phyloP scores from a whole-genome alignment of 192 early-diverging fungal genomes.

The Tieghemiomyces parasiticus region DNA sequence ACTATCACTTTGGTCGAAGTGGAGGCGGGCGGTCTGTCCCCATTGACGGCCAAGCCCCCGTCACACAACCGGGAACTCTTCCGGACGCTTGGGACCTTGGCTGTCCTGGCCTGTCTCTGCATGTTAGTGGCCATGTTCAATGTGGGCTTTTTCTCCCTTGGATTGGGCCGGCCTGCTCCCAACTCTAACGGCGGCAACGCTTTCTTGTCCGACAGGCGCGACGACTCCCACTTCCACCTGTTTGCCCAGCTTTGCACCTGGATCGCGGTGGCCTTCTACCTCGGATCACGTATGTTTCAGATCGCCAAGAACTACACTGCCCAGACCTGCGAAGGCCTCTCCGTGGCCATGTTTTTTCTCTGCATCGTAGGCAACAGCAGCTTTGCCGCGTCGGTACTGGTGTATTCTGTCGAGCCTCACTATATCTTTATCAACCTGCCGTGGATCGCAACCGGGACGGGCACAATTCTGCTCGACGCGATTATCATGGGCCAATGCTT shows the following conservation, averaged over 20 bases:
- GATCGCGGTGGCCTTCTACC: slow-evolving; percentile 53
- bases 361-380: slow-evolving; percentile 60
- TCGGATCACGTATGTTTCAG: slow-evolving; percentile 61
- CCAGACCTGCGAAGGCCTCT: slow-evolving; percentile 62
- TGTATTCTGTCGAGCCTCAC: slow-evolving; percentile 45
- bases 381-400: slow-evolving; percentile 53
- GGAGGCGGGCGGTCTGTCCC: too few species aligned
- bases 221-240: slow-evolving; percentile 11
- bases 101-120: too few species aligned
- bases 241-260: slow-evolving; percentile 58
- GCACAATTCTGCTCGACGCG: slow-evolving; percentile 64
- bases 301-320: slow-evolving; percentile 61
- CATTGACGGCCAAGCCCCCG: too few species aligned
- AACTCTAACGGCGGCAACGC: background rate
- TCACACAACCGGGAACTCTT: background rate
- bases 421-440: slow-evolving; percentile 50
- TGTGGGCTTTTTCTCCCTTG: too few species aligned
- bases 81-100: background rate
- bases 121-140: background rate
- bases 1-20: too few species aligned
- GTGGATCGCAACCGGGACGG: slow-evolving; percentile 62
- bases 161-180: too few species aligned
- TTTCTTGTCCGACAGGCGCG: too few species aligned
- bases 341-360: slow-evolving; percentile 69
- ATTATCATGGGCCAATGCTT: slow-evolving; percentile 56